These are phyloP conservation scores for Excoecaria cochinchinensis DNA, from an alignment of 345 rosid species.

Conservation along the genomic window DNA sequence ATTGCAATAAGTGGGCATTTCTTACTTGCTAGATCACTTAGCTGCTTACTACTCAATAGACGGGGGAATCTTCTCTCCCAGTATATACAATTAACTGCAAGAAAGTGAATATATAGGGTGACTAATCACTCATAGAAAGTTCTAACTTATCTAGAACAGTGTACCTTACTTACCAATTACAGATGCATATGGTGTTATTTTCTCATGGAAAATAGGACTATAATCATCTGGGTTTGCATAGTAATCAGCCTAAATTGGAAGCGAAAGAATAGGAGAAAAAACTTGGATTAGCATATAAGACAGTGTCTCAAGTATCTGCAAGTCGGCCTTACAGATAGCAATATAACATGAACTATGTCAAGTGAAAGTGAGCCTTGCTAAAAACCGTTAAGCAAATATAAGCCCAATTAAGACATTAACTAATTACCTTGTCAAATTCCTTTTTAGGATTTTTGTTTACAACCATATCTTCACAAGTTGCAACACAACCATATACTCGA, in stretches of 20 bases:
- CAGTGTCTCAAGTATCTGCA: background rate
- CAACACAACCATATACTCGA: constrained; percentile 80
- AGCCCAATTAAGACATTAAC: too few relatives aligned
- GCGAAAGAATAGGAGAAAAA: background rate
- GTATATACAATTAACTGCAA: constrained; percentile 83
- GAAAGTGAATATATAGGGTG: background rate
- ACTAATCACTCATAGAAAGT: background rate
- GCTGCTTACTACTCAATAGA: constrained; percentile 61
- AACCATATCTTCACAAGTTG: constrained; percentile 77
- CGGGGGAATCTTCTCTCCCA: constrained; percentile 92
- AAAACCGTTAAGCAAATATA: too few relatives aligned
- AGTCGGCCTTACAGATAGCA: background rate
- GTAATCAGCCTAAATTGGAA: constrained; percentile 64
- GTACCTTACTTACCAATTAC: constrained; percentile 57
- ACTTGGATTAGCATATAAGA: too few relatives aligned
- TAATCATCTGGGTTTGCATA: constrained; percentile 91
- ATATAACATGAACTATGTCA: too few relatives aligned
- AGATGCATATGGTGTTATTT: constrained; percentile 74
- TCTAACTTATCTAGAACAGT: background rate
- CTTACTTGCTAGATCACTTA: constrained; percentile 53
- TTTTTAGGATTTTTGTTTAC: constrained; percentile 62
- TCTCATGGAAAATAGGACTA: constrained; percentile 69
- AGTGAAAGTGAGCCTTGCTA: too few relatives aligned
- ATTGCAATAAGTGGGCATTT: constrained; percentile 76
- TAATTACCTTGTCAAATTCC: constrained; percentile 63